Percentiles rank a stretch among this genome's conserved stretches.
phyloP scores from a whole-genome alignment of 2,329 filamentous ascomycete genomes.

The Lecanicillium sp. region DNA sequence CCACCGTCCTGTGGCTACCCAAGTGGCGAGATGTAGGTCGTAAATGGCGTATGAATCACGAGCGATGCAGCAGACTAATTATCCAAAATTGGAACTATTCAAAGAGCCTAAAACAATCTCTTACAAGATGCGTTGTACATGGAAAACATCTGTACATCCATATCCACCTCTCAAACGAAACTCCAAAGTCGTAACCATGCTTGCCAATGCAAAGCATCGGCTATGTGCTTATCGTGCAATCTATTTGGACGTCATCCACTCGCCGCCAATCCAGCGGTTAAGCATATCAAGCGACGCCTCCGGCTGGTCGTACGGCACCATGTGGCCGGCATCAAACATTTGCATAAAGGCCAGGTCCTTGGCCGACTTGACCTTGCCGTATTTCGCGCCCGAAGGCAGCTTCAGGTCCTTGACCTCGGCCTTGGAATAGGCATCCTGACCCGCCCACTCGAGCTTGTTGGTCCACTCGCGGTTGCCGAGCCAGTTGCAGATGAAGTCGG shows the following conservation, averaged over 20 bases:
- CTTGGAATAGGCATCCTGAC: constrained; percentile 71
- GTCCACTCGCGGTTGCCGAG: constrained; percentile 96
- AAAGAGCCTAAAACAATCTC: too few species aligned
- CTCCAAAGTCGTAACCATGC: too few species aligned
- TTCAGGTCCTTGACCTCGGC: constrained; percentile 60
- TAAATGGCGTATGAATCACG: too few species aligned
- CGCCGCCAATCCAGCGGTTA: constrained; percentile 87
- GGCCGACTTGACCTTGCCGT: constrained; percentile 75
- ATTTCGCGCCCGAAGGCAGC: constrained; percentile 33
- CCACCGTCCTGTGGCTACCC: too few species aligned
- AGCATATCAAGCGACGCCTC: constrained; percentile 83
- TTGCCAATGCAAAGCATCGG: too few species aligned
- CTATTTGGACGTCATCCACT: constrained; percentile 45
- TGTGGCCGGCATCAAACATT: constrained; percentile 85
- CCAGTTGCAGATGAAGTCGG: constrained; percentile 95
- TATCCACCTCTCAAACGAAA: too few species aligned
- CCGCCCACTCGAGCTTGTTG: constrained; percentile 86
- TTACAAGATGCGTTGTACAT: too few species aligned
- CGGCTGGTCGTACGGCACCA: constrained; percentile 96
- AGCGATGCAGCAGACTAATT: too few species aligned
- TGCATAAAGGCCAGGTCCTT: constrained; percentile 93
- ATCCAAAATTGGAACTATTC: too few species aligned
- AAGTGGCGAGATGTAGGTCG: too few species aligned
- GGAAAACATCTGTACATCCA: too few species aligned
- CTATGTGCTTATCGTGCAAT: too few species aligned